Base-by-base conservation (phyloP, 371 early-diverging fungal genomes). In the Entomophthora muscae region DNA sequence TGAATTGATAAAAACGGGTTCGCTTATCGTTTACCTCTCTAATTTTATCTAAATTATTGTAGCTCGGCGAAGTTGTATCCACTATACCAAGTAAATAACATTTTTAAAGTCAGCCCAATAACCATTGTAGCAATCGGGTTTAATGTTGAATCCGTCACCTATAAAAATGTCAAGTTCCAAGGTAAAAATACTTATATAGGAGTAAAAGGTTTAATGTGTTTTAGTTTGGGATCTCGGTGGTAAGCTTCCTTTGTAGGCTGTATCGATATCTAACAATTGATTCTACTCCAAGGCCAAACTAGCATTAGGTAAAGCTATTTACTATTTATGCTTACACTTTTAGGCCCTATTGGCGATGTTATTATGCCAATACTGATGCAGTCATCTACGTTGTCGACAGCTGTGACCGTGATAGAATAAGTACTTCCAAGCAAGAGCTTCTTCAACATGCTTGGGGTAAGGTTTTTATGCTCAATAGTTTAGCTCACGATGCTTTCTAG, bases 161-260 rank as follows among this genome's bases (percentile, higher is more conserved):
- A 92, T 83, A 95, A 95, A 74, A 97, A 95, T 78, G 86, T 95
- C 73, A 93, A 91, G 68, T 95, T 97, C 80, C 92, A 94, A 71
- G 82, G 71, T 65, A 67, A 55, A 26, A 53, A 58, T 52, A 1
- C 26, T n/a, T n/a, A n/a, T n/a, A n/a, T n/a, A n/a, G n/a, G n/a
- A n/a, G n/a, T n/a, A n/a, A n/a, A 42, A 29, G 3, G 13, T 60
- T 24, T 56, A 53, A 17, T 30, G 30, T 60, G 28, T 33, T 32
- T 22, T 69, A 68, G 88, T 91, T 24, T 93, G 94, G 94, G 94
- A 93, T 81, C 79, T 92, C 58, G 93, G 92, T 66, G 90, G 90
- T 67, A 86, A 88, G 73, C 76, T 77, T n/a, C n/a, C n/a, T n/a
- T n/a, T n/a, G n/a, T 30, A 74, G 73, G 52, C 78, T 80, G 58